A percentile compares a stretch with the other conserved stretches of the same genome.
These are phyloP conservation scores for Acanthamoeba lenticulata DNA, from an alignment of 208 protist species.

Conservation along the genomic window DNA sequence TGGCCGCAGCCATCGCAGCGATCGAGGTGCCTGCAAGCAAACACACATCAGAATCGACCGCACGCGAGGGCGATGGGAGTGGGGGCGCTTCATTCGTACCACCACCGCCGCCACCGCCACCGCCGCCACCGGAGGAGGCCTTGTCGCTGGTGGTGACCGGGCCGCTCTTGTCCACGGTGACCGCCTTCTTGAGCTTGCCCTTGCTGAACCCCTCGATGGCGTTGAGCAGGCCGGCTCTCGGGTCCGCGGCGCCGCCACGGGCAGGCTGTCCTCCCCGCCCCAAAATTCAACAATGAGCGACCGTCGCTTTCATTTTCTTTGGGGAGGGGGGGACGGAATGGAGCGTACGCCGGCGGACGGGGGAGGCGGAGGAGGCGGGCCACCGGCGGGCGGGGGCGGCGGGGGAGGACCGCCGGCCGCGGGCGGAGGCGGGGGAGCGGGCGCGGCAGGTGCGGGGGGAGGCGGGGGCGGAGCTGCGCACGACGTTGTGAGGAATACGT, in stretches of 20 bases:
- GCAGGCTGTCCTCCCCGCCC: neutral
- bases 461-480: neutral
- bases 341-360: neutral
- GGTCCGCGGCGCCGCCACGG: neutral
- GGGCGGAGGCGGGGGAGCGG: neutral
- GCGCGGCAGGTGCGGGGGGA: neutral
- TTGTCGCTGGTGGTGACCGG: neutral
- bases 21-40: neutral
- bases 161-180: slow-evolving; percentile 11
- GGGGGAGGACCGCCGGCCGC: neutral
- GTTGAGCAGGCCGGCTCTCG: neutral
- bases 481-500: neutral
- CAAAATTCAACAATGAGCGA: neutral
- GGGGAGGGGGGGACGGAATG: neutral
- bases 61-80: neutral
- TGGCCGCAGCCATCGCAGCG: neutral
- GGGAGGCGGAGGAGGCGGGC: slow-evolving; percentile 1
- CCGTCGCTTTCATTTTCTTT: neutral
- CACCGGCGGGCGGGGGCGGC: neutral
- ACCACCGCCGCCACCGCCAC: neutral
- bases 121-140: neutral
- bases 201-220: slow-evolving; percentile 54
- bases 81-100: too few species aligned
- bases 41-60: neutral
- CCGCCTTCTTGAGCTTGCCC: slow-evolving; percentile 52